Evolutionary conservation across 2,329 filamentous ascomycete genomes (phyloP), one percentile per base, ranked within the genome.

Genomic region (Nemania sp.): DNA sequence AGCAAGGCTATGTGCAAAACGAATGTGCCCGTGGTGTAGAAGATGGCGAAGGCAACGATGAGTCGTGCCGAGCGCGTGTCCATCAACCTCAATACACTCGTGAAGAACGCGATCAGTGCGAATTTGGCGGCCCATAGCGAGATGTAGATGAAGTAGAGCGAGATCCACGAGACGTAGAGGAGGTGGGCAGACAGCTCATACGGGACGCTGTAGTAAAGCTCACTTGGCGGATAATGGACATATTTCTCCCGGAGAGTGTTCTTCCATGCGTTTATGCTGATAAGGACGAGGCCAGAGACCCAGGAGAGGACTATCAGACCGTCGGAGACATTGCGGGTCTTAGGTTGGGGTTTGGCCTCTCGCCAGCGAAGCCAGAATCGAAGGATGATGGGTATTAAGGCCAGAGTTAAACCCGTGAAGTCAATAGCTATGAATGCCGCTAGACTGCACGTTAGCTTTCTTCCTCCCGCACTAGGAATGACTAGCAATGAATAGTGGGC

Each of bases 341-440:
- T 18, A 5, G 69, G 62, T n/a, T 70, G 68, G 24, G 68, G 66
- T 13, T 68, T 59, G 35, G 55, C 47, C 27, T 72, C 66, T n/a
- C 55, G 64, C 53, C 57, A 64, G 15, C 72, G 72, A 27, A 75
- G 55, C 71, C 71, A 75, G 52, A 74, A 74, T n/a, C 73, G 67
- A 22, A 75, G 71, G 22, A 71, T 35, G 29, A 75, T 72, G 18
- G 73, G 73, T 38, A 75, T 62, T 7, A 74, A 60, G 18, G 73
- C 73, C 15, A 75, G 5, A 1, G 72, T 70, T 68, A 75, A 68
- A 38, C 70, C 70, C 18, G 62, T 35, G 56, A 72, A 75, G 66
- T 75, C 73, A 24, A 75, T 73, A 32, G 66, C 73, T 64, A 75
- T 75, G 59, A 75, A 75, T 22, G 73, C 73, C 43, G 72, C 73